Evolutionary conservation across 176 grass and related monocot species (phyloP), one percentile per base, ranked within the genome.

Genomic region (Secale cereale): DNA sequence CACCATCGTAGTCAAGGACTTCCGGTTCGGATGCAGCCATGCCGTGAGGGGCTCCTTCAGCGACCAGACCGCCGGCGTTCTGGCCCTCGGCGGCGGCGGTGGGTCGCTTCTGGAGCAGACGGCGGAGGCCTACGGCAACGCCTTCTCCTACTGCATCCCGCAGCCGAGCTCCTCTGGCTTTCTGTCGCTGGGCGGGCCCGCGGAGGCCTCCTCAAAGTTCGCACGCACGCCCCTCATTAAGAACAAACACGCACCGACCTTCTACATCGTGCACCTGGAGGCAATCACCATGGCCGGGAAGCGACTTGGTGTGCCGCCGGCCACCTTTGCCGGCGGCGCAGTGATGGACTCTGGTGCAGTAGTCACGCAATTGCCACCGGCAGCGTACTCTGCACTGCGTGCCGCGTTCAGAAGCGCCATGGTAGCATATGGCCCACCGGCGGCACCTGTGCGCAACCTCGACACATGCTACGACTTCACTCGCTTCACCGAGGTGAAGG

Each of bases 311-410:
- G 57, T 98, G 19, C 25, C 77, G 35, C 1, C 82, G 6, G 37
- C 82, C 1, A 87, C 80, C 43, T 90, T 98, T 61, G 23, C 88
- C 0, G 65, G 46, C 2, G 92, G 91, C 11, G 78, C 89, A 17
- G 85, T 98, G 37, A 90, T 98, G 10, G 95, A 98, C 65, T 90
- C 95, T 0, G 89, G 89, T 32, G 91, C 92, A 6, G 91, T 98
- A 4, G 60, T 98, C 82, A 91, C 89, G 6, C 88, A 92, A 46
- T 70, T 94, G 8, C 95, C 91, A 0, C 60, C 91, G 0, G 27
- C 61, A 4, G 95, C 87, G 31, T 98, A 98, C 91, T 64, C 88
- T 2, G 85, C 89, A 23, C 90, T 98, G 3, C 82, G 91, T 16
- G 23, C 88, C 0, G 95, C 91, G 22, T 98, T 94, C 81, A 75